Base-by-base conservation (phyloP, 495 filamentous ascomycete species). In the Parathielavia hyrcaniae region DNA sequence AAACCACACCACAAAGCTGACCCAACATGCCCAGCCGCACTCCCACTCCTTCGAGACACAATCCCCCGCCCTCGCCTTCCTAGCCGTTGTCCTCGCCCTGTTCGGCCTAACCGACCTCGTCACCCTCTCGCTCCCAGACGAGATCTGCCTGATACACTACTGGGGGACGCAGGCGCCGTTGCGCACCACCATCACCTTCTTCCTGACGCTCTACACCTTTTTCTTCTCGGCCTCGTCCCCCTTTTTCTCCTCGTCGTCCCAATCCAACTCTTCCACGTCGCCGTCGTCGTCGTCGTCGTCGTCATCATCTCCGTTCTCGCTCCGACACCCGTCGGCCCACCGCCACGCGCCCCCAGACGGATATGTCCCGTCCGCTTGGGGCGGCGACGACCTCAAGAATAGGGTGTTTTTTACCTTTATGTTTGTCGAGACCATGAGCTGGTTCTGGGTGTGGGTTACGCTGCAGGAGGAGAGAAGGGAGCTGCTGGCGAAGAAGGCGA, bases 361-460 rank as follows among this genome's bases (percentile, higher is more conserved):
- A 57, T 72, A 75, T 47, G 17, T 58, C 20, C 52, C 66, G 54
- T 55, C 66, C 1, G 55, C 63, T 34, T 73, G 69, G 73, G 73
- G 71, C 57, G 61, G 69, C 68, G 86, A 82, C 57, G 81, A 83
- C 36, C 65, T 93, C 66, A 87, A 89, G 73, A 91, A 90, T 64
- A 71, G 86, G 26, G 77, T 92, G 8, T 83, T 93, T 12, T 95
- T 96, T 65, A 85, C 88, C 0, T 95, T 86, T 73, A 83, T 81
- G 14, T 91, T 95, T 67, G 68, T 93, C 72, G 90, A 96, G 76
- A 85, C 90, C 72, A 75, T 90, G 65, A 79, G 81, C 53, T 95
- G 90, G 90, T 88, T 95, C 68, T 96, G 89, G 89, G 86, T 88
- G 23, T 79, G 72, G 71, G 72, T 81, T 20, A 82, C 76, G 41